phyloP scores from a whole-genome alignment of 768 basidiomycete genomes.

The Russula griseocarnosa region DNA sequence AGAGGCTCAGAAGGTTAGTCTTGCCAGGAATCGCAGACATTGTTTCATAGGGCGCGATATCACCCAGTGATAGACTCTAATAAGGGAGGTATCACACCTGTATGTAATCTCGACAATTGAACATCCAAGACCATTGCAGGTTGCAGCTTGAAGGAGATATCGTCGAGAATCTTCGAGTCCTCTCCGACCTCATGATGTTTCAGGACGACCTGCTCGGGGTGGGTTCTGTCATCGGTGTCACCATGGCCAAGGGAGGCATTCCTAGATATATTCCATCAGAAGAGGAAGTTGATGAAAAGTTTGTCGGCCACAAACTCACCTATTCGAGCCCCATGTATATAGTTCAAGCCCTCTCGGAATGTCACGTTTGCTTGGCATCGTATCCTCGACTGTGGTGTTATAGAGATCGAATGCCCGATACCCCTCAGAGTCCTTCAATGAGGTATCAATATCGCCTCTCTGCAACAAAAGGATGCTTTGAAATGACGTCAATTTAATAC shows the following conservation, averaged over 20 bases:
- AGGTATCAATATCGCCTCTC: slow-evolving; percentile 64
- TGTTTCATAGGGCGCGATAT: neutral
- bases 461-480: slow-evolving; percentile 69
- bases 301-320: slow-evolving; percentile 8
- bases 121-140: slow-evolving; percentile 62
- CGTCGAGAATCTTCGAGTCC: slow-evolving; percentile 26
- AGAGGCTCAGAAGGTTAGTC: neutral
- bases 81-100: slow-evolving; percentile 44
- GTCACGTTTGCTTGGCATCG: slow-evolving; percentile 17
- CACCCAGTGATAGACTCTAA: neutral
- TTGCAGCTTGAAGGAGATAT: slow-evolving; percentile 50
- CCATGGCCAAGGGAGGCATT: slow-evolving; percentile 88
- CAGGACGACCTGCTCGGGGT: slow-evolving; percentile 73
- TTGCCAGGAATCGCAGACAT: neutral
- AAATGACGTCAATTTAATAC: neutral
- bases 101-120: slow-evolving; percentile 85
- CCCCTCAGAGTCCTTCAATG: slow-evolving; percentile 79
- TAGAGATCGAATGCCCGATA: slow-evolving; percentile 91
- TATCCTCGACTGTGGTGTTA: slow-evolving; percentile 43
- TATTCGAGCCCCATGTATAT: slow-evolving; percentile 83
- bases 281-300: neutral
- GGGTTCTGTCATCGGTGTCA: slow-evolving; percentile 69
- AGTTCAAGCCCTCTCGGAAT: slow-evolving; percentile 48
- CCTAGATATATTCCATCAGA: slow-evolving; percentile 36
- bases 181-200: slow-evolving; percentile 21